A percentile compares a stretch with the other conserved stretches of the same genome.
phyloP scores from a whole-genome alignment of 2,329 filamentous ascomycete genomes.

The Penicillium sp. region DNA sequence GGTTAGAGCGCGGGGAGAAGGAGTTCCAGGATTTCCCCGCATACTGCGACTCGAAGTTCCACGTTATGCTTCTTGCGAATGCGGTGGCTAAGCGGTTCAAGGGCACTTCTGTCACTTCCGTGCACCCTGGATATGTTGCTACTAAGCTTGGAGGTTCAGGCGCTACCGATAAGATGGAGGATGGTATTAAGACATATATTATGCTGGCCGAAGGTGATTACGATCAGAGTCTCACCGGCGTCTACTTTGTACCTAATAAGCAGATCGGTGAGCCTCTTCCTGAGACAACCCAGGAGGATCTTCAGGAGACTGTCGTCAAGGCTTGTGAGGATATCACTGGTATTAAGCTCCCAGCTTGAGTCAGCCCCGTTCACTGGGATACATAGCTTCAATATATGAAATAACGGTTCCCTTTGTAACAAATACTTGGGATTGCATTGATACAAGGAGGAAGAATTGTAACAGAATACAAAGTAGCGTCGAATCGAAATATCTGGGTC shows the following conservation, averaged over 20 bases:
- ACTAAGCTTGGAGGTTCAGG: slow-evolving; percentile 52
- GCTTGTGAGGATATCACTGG: slow-evolving; percentile 21
- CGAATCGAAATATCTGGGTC: too few relatives aligned
- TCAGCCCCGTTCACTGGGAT: too few relatives aligned
- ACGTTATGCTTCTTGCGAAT: slow-evolving; percentile 54
- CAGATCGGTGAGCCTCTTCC: slow-evolving; percentile 15
- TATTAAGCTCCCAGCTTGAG: slow-evolving; percentile 11
- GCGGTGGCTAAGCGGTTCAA: slow-evolving; percentile 50
- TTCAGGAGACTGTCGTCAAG: slow-evolving; percentile 22
- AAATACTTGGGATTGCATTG: too few relatives aligned
- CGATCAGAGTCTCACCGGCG: slow-evolving; percentile 20
- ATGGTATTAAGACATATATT: slow-evolving; percentile 50
- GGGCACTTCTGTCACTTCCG: slow-evolving; percentile 45
- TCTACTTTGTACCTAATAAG: slow-evolving; percentile 24
- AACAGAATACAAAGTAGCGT: too few relatives aligned
- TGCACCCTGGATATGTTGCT: slow-evolving; percentile 54
- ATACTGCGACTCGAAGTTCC: slow-evolving; percentile 57
- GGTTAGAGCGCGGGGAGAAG: slow-evolving; percentile 36
- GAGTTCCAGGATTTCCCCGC: slow-evolving; percentile 38
- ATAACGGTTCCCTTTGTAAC: too few relatives aligned
- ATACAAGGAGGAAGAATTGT: too few relatives aligned
- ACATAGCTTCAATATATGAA: too few relatives aligned
- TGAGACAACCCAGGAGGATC: slow-evolving; percentile 9
- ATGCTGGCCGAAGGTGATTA: slow-evolving; percentile 42
- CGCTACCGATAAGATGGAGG: slow-evolving; percentile 49